Conservation (phyloP, 2,329 filamentous ascomycete species). For the Boeremia exigua region DNA sequence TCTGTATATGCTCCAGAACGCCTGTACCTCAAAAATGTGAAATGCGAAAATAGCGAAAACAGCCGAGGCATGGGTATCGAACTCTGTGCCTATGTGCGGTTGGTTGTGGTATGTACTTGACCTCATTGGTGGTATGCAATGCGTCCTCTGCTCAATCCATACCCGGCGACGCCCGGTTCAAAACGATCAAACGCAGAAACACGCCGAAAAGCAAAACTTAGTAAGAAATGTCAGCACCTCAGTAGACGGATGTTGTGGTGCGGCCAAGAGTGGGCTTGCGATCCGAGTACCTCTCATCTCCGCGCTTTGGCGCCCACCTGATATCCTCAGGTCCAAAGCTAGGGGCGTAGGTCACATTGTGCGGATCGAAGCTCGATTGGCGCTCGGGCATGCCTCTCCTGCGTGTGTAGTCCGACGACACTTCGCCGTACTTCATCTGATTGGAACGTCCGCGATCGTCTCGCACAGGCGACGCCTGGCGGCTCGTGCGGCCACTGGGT, state of each 20-base stretch:
- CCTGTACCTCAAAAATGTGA: neutral
- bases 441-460: conserved; percentile 36
- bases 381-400: conserved; percentile 23
- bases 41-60: neutral
- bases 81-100: conserved; percentile 11
- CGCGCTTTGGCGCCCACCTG: conserved; percentile 32
- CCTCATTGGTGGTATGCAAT: neutral
- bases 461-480: conserved; percentile 32
- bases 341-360: conserved; percentile 39
- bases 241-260: conserved; percentile 40
- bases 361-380: conserved; percentile 40
- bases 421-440: conserved; percentile 35
- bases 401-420: conserved; percentile 23
- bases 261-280: conserved; percentile 34
- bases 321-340: conserved; percentile 48
- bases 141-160: neutral
- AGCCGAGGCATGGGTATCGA: conserved; percentile 8
- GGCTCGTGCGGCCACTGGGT: conserved; percentile 30
- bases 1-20: conserved; percentile 12
- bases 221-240: conserved; percentile 1
- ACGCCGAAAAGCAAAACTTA: neutral
- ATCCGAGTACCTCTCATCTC: conserved; percentile 33
- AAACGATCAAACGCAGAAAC: conserved; percentile 1
- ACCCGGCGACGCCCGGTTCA: neutral
- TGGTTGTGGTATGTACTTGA: conserved; percentile 10